phyloP scores from a whole-genome alignment of 805 yeast genomes.

The Maudiozyma barnettii region DNA sequence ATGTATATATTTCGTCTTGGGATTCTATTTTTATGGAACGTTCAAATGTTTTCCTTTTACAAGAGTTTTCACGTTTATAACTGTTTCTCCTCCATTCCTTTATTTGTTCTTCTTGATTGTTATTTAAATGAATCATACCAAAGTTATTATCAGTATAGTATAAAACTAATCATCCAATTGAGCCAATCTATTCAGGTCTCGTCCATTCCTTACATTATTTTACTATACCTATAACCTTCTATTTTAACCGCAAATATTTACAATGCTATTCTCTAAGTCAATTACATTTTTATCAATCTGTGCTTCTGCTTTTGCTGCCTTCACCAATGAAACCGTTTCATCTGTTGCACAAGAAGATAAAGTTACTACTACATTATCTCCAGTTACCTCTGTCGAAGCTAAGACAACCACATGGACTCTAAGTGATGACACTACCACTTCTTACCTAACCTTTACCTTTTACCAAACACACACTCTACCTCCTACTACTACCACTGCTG shows the following conservation, averaged over 20 bases:
- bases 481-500: neutral
- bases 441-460: conserved; percentile 17
- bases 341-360: neutral
- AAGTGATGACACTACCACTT: conserved; percentile 20
- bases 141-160: neutral
- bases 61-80: too few species aligned
- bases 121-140: neutral
- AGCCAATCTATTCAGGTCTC: conserved; percentile 13
- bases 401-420: conserved; percentile 12
- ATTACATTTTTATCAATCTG: conserved; percentile 7
- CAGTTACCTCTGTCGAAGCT: conserved; percentile 15
- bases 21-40: neutral
- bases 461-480: conserved; percentile 11
- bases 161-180: neutral
- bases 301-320: conserved; percentile 10
- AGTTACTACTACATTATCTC: conserved; percentile 15
- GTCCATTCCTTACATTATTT: conserved; percentile 12
- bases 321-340: conserved; percentile 11
- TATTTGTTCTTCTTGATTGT: neutral
- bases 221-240: too few species aligned
- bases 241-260: neutral
- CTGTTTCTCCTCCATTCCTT: neutral
- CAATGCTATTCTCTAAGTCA: conserved; percentile 8
- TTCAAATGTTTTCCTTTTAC: neutral
- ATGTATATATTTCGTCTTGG: neutral